phyloP scores from a whole-genome alignment of 345 rosid genomes.

The Garcia nutans region DNA sequence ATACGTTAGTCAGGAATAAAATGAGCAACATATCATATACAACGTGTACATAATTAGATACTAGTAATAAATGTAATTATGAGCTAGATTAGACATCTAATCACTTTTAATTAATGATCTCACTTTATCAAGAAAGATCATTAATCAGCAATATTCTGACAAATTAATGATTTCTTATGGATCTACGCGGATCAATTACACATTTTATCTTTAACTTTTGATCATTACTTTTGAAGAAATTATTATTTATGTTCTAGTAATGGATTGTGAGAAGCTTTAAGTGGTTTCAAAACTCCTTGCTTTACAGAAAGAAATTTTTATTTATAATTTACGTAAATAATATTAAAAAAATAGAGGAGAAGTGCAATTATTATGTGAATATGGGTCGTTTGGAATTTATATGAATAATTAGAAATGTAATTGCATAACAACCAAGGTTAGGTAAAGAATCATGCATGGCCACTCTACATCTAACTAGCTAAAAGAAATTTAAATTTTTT shows the following conservation, averaged over 20 bases:
- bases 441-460: conserved; percentile 29
- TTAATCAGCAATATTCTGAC: neutral
- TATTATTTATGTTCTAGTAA: neutral
- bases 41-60: too few species aligned
- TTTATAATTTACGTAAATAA: neutral
- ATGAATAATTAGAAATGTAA: too few species aligned
- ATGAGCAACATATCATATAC: too few species aligned
- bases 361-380: neutral
- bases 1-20: too few species aligned
- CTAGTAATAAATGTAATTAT: too few species aligned
- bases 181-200: neutral
- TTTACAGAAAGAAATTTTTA: neutral
- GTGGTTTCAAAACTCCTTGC: conserved; percentile 2
- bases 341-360: neutral
- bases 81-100: neutral
- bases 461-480: neutral
- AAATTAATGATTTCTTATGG: conserved; percentile 1
- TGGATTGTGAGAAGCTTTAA: conserved; percentile 4
- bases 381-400: neutral
- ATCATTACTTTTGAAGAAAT: conserved; percentile 11
- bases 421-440: conserved; percentile 8
- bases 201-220: conserved; percentile 8
- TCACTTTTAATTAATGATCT: neutral
- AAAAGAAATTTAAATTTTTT: neutral
- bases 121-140: conserved; percentile 5